Evolutionary conservation across 208 protist species (phyloP).

Genomic region (Trichomonas vaginalis): DNA sequence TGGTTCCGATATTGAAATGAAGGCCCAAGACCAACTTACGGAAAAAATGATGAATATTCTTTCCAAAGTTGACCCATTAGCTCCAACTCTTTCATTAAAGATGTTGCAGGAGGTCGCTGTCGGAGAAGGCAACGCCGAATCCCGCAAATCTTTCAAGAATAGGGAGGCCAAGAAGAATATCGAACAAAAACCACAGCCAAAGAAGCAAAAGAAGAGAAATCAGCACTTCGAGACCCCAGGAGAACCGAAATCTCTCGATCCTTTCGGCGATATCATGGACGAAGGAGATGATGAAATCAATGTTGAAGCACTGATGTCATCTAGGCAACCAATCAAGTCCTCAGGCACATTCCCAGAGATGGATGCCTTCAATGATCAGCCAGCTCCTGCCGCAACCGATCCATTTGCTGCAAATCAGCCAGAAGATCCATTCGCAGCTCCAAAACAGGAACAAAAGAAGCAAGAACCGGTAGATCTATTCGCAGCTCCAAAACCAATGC

Average conservation of each 20-base stretch:
- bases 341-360: not conserved
- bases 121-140: not conserved
- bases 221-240: not conserved
- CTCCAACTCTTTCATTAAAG: not conserved
- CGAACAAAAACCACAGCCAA: not conserved
- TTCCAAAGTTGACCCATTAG: not conserved
- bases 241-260: not conserved
- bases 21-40: not conserved
- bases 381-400: not conserved
- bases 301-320: not conserved
- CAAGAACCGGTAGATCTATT: not conserved
- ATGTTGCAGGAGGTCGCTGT: not conserved
- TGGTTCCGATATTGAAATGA: not conserved
- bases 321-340: not conserved
- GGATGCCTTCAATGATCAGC: not conserved
- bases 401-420: not conserved
- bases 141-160: not conserved
- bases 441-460: not conserved
- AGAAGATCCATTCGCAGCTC: not conserved
- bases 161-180: not conserved
- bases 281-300: not conserved
- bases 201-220: not conserved
- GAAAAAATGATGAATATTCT: not conserved
- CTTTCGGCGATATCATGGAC: not conserved
- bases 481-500: not conserved